Evolutionary conservation across 2,329 filamentous ascomycete species (phyloP), one percentile per base, ranked within the genome.

Genomic region (Pseudopithomyces chartarum): DNA sequence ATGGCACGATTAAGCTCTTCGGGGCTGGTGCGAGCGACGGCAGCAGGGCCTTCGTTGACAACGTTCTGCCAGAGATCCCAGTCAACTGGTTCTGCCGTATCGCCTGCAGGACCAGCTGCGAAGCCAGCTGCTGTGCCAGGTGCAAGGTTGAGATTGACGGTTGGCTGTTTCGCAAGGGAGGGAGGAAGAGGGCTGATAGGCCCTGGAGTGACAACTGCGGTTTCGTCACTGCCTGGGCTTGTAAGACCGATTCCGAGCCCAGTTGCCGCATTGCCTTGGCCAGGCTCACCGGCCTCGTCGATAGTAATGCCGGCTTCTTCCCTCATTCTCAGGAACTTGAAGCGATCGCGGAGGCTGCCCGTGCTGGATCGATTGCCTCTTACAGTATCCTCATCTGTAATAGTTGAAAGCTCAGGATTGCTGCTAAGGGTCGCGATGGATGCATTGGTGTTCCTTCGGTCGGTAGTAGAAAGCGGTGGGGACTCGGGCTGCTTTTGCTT

Each of bases 21-120:
- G 0, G 94, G 84, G 69, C 92, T 97, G 3, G 92, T 92, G 57
- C 91, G 87, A 11, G 91, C 90, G 48, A 98, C 90, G 10, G 92
- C 94, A 26, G 91, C 87, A 15, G 93, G 92, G 0, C 95, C 95
- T 78, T 97, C 91, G 64, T 97, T 96, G 33, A 99, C 95, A 3
- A 99, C 90, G 22, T 90, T 87, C 73, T 99, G 94, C 95, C 95
- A 99, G 38, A 99, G 80, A 75, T 99, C 95, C 95, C 95, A 99
- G 72, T 99, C 92, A n/a, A 99, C 95, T 22, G 91, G 88, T 15
- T 82, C 81, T 23, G 80, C 78, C 32, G 82, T 79, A 68, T 93
- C 90, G 13, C 87, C 86, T 2, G 91, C 88, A 8, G 90, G 90
- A 1, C 90, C 90, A 20, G 88, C 87, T 22, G 88, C 88, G 40